These are phyloP conservation scores for Ceratobasidium sp. DNA, from an alignment of 1,284 basidiomycete species.

Conservation along the genomic window DNA sequence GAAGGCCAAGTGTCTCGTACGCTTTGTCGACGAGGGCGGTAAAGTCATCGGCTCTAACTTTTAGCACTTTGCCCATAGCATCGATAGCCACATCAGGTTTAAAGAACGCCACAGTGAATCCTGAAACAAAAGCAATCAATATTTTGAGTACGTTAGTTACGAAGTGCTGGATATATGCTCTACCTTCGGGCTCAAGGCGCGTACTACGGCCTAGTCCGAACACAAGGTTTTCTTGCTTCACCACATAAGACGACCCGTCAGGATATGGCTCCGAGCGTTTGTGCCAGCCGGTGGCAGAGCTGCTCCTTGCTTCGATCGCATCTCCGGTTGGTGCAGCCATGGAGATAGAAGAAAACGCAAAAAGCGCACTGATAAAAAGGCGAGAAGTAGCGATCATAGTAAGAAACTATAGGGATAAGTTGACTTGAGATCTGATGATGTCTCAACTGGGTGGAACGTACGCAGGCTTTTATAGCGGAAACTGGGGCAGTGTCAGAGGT, in stretches of 20 bases:
- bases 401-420: too few relatives aligned
- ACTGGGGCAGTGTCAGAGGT: too few relatives aligned
- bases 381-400: not conserved
- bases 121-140: not conserved
- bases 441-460: too few relatives aligned
- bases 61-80: slow-evolving; percentile 52
- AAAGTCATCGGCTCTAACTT: slow-evolving; percentile 51
- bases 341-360: not conserved
- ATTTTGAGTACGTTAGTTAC: not conserved
- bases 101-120: slow-evolving; percentile 57
- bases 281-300: slow-evolving; percentile 5
- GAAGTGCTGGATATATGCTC: not conserved
- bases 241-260: not conserved
- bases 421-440: not conserved
- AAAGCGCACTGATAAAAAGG: not conserved
- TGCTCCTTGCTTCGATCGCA: too few relatives aligned
- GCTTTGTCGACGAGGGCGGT: slow-evolving; percentile 51
- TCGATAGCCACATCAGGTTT: slow-evolving; percentile 53
- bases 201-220: slow-evolving; percentile 16
- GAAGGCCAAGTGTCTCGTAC: slow-evolving; percentile 45
- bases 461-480: not conserved
- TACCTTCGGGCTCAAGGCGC: slow-evolving; percentile 25
- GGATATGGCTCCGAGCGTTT: not conserved
- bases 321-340: not conserved
- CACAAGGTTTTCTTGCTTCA: slow-evolving; percentile 1